Evolutionary conservation across 2,329 filamentous ascomycete species (phyloP), one percentile per base, ranked within the genome.

Genomic region (Paraconiothyrium brasiliense): DNA sequence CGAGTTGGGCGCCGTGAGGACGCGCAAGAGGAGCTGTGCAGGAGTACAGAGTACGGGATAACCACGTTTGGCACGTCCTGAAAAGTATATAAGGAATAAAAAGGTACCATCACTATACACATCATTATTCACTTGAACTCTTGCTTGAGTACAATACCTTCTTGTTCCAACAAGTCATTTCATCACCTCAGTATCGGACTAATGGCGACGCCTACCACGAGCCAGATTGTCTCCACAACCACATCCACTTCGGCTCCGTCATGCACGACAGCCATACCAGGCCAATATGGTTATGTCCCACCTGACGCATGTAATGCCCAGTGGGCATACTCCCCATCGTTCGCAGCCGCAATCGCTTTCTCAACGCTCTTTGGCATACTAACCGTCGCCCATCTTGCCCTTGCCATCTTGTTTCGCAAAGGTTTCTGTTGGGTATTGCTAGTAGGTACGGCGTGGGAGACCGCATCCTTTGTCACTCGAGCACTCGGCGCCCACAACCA

Each of bases 381-480:
- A 6, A 71, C 67, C 7, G 20, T 73, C 43, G 61, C 67, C 0
- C 72, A 76, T 46, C 48, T 70, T 11, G 43, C 30, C 35, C 65
- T 68, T 27, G 71, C 71, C 14, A 51, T 74, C 35, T 20, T 59
- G 5, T 69, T 68, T 65, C 69, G 67, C 37, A 71, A 82, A 59
- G 61, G 63, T 16, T 81, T 82, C 62, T 79, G 73, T 43, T 82
- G 78, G 79, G 79, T 83, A 3, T 76, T 85, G 10, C 76, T 83
- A 46, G 80, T 84, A 73, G 82, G 78, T 9, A 67, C 68, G 3
- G 30, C 67, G 0, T 84, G 82, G 81, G 82, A 85, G 66, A 67
- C 78, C n/a, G 67, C 70, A 1, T 76, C 77, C 10, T 84, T 81
- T 64, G 62, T 80, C 7, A 65, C 81, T 20, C 81, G 82, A 32